Evolutionary conservation across 140 eudicot genomes (phyloP).

Genomic region (Stevia rebaudiana): DNA sequence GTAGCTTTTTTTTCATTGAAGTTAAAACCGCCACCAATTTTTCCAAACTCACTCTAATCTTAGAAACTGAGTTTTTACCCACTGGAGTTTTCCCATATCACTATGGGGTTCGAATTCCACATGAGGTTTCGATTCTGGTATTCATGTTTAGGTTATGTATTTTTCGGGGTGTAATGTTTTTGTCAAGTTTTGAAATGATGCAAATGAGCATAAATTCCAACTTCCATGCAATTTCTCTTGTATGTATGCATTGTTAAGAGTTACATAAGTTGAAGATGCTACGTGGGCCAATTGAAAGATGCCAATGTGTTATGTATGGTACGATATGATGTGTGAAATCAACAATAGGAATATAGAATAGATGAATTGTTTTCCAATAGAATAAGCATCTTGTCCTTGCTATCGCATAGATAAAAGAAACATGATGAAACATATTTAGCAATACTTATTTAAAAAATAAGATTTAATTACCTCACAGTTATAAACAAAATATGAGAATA

Average conservation of each 20-base stretch:
- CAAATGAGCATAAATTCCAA: constrained; percentile 3
- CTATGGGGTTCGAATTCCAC: too few species aligned
- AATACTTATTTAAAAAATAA: too few species aligned
- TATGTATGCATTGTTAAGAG: constrained; percentile 9
- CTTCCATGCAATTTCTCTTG: neutral
- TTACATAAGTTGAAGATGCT: neutral
- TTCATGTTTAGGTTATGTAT: too few species aligned
- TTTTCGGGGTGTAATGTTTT: neutral
- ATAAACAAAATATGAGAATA: too few species aligned
- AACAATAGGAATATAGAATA: constrained; percentile 5
- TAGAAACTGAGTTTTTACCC: too few species aligned
- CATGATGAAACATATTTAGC: neutral
- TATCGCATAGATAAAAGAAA: neutral
- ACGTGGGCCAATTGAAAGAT: neutral
- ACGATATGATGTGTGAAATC: constrained; percentile 9
- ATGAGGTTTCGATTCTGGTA: too few species aligned
- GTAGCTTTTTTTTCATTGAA: too few species aligned
- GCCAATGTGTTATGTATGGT: neutral
- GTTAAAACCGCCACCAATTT: too few species aligned
- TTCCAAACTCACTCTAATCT: too few species aligned
- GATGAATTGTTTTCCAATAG: constrained; percentile 13
- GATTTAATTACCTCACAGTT: too few species aligned
- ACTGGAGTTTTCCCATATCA: too few species aligned
- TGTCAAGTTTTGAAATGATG: neutral
- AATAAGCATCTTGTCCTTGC: neutral